A percentile compares a stretch with the other conserved stretches of the same genome.
Conservation (phyloP, 192 early-diverging fungal species). For the Dissophora globulifera region DNA sequence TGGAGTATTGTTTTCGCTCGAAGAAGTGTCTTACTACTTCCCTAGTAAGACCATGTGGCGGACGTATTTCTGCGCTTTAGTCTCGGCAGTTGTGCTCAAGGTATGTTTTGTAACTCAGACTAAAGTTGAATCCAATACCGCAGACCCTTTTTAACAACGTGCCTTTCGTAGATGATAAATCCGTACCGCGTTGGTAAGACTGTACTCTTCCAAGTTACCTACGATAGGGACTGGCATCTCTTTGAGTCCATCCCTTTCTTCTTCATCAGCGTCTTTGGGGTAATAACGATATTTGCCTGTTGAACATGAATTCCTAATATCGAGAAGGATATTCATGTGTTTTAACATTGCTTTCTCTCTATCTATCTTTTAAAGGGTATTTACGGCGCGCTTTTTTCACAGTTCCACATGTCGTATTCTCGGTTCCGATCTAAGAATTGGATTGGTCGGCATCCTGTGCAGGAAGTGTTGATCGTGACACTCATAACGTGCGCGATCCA, state of each 20-base stretch:
- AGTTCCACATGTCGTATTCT: slow-evolving; percentile 75
- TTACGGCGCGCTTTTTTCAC: slow-evolving; percentile 83
- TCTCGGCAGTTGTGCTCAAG: slow-evolving; percentile 79
- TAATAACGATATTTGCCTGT: slow-evolving; percentile 16
- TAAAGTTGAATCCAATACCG: too few relatives aligned
- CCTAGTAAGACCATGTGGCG: slow-evolving; percentile 95
- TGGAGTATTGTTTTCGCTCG: slow-evolving; percentile 93
- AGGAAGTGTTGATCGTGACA: slow-evolving; percentile 80
- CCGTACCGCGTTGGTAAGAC: slow-evolving; percentile 87
- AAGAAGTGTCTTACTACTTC: slow-evolving; percentile 94
- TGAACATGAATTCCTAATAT: too few relatives aligned
- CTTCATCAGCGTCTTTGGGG: slow-evolving; percentile 84
- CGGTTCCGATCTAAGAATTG: slow-evolving; percentile 76
- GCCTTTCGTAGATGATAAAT: slow-evolving; percentile 70
- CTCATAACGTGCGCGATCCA: slow-evolving; percentile 74
- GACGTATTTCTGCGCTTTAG: slow-evolving; percentile 93
- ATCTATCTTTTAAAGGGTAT: slow-evolving; percentile 79
- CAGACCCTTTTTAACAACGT: not conserved
- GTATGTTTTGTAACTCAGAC: not conserved
- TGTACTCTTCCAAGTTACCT: slow-evolving; percentile 88
- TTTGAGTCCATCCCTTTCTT: slow-evolving; percentile 93
- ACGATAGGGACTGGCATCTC: slow-evolving; percentile 88
- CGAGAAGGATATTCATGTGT: too few relatives aligned
- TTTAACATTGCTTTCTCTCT: too few relatives aligned
- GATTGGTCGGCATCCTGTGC: slow-evolving; percentile 75